Base-by-base conservation (phyloP, 163 green algal genomes). In the Coccomyxa subellipsoidea region DNA sequence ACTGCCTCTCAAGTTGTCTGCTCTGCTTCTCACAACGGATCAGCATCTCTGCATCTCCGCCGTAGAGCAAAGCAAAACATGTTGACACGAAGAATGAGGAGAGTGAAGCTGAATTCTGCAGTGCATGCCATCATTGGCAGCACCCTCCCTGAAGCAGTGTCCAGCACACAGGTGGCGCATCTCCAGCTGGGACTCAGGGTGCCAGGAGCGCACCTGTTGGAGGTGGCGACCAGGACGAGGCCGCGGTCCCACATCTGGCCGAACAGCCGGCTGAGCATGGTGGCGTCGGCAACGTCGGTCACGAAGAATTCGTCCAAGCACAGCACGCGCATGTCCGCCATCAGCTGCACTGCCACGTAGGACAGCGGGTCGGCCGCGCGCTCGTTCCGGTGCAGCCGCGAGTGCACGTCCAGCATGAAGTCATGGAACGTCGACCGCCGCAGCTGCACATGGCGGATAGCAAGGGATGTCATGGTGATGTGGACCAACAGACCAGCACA, bases 391-490 rank as follows among this genome's bases (percentile, higher is more conserved):
- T 88, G 88, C 79, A 99, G 87, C n/a, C 83, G 81, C 2, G 71
- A 47, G 86, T 99, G 97, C n/a, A 99, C 91, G 34, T 96, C 92
- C 76, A 99, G 88, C 97, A 99, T 99, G 91, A 99, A 99, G 84
- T 98, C 94, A 79, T 99, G 96, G 86, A 98, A 99, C 86, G 99
- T 96, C 0, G 89, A 94, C 37, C 96, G 90, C 80, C 85, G 76
- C 39, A 98, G 90, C 94, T 96, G 91, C 69, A 23, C 47, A 59
- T 12, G 47, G 21, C 47, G 15, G 8, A 54, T 54, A 27, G 21
- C 4, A 76, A 0, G 69, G 47, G 3, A 59, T 5, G 47, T 8
- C 21, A 59, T 7, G 47, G 2, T 6, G 5, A 2, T 38, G 38
- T 8, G 18, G 21, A 79, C 35, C 25, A n/a, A 47, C 29, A 36